A percentile compares a stretch with the other conserved stretches of the same genome.
phyloP scores from a whole-genome alignment of 768 basidiomycete genomes.

The Russula dissimulans region DNA sequence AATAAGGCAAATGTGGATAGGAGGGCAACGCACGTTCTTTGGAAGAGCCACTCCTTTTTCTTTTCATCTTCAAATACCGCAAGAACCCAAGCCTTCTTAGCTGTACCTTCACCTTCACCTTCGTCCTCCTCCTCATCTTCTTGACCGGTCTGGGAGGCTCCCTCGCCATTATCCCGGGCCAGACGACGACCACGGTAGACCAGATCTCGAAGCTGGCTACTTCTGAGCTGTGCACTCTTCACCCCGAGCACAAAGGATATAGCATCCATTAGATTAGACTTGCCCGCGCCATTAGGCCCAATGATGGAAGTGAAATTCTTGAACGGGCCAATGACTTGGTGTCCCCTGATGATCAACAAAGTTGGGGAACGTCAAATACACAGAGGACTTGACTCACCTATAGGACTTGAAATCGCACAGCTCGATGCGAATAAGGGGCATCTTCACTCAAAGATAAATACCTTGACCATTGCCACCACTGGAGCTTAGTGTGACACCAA shows the following conservation, averaged over 20 bases:
- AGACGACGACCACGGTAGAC: slow-evolving; percentile 87
- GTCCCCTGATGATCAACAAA: slow-evolving; percentile 38
- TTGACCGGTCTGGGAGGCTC: slow-evolving; percentile 29
- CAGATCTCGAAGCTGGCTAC: slow-evolving; percentile 89
- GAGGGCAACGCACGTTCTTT: slow-evolving; percentile 63
- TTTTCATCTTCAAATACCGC: slow-evolving; percentile 77
- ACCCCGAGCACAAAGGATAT: slow-evolving; percentile 98
- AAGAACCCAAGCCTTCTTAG: slow-evolving; percentile 91
- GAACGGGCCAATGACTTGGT: slow-evolving; percentile 85
- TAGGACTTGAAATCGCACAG: slow-evolving; percentile 98
- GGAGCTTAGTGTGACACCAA: not conserved
- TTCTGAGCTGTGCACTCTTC: slow-evolving; percentile 86
- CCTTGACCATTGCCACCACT: not conserved
- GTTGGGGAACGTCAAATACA: not conserved
- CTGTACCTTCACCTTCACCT: slow-evolving; percentile 67
- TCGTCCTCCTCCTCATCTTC: slow-evolving; percentile 39
- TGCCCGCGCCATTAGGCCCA: slow-evolving; percentile 98
- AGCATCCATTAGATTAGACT: slow-evolving; percentile 99
- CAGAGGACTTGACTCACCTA: slow-evolving; percentile 33
- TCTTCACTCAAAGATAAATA: slow-evolving; percentile 24
- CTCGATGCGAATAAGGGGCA: slow-evolving; percentile 83
- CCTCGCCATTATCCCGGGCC: slow-evolving; percentile 38
- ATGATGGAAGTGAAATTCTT: slow-evolving; percentile 92
- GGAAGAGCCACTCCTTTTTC: slow-evolving; percentile 82
- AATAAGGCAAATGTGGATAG: not conserved